Evolutionary conservation across 352 stramenopile genomes (phyloP), one percentile per base, ranked within the genome.

Genomic region (Hyaloperonospora arabidopsidis): DNA sequence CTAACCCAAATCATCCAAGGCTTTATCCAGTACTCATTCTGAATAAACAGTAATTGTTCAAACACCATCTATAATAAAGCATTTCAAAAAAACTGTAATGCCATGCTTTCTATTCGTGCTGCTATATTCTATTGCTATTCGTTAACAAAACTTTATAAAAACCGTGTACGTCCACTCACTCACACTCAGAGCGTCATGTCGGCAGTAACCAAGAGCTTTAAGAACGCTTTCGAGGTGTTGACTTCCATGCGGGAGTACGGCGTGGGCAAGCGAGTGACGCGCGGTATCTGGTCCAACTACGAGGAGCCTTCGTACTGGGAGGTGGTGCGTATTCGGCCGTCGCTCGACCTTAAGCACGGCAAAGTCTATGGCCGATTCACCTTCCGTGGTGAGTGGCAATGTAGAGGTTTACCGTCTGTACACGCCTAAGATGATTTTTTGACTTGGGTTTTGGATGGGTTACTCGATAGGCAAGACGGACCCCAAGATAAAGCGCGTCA

Each of bases 321-420:
- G 64, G 75, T 93, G 57, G 87, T 84, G 65, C 79, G 82, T 57
- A 69, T 93, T 29, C 72, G 65, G 29, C 82, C 82, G 32, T 83
- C 82, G 44, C 54, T 52, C 1, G 82, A 93, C 63, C 76, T 93
- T 54, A 89, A 87, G 70, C 82, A 93, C 68, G 82, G 82, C 72
- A 93, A 93, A 70, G 78, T 82, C 29, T 93, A 78, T 63, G 82
- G 82, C 63, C 62, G 65, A 53, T 80, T 90, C 59, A 90, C 79
- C 10, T 93, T 90, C 64, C 82, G 82, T 35, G 82, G 79, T 88
- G 60, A 59, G 75, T 81, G 25, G 25, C 25, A 32, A 8, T 8
- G 25, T 32, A 4, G 25, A 32, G 25, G 25, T 32, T 8, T 32
- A 8, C 8, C 8, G 25, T 32, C 8, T 32, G 25, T 32, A n/a